A percentile compares a stretch with the other conserved stretches of the same genome.
These are phyloP conservation scores for Croton laevigatus DNA, from an alignment of 441 rosid species.

Conservation along the genomic window DNA sequence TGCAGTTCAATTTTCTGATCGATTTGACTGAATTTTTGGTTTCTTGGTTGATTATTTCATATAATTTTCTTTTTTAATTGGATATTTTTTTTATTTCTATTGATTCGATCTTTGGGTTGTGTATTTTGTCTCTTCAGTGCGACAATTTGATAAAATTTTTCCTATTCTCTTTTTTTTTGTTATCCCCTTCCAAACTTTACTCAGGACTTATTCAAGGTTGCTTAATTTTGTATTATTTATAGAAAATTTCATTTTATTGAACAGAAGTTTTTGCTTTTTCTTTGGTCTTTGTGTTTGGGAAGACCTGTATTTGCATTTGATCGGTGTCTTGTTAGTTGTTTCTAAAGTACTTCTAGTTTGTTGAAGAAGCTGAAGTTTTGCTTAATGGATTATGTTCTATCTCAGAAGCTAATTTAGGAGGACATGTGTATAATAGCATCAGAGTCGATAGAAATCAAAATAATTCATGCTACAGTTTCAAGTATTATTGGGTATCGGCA, in stretches of 20 bases:
- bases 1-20: constrained; percentile 10
- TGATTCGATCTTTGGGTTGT: constrained; percentile 22
- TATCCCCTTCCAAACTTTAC: background rate
- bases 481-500: background rate
- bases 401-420: background rate
- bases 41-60: constrained; percentile 11
- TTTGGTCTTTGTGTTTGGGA: too few species aligned
- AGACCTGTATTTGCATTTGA: background rate
- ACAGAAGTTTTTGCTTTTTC: background rate
- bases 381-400: background rate
- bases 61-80: constrained; percentile 1
- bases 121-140: background rate
- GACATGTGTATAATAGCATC: background rate
- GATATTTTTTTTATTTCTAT: background rate
- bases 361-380: background rate
- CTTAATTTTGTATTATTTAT: background rate
- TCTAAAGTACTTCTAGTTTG: background rate
- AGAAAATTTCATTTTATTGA: background rate
- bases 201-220: background rate
- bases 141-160: constrained; percentile 4
- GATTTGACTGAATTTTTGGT: constrained; percentile 22
- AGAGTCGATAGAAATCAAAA: background rate
- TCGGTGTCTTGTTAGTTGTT: background rate
- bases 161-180: background rate
- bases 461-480: background rate